Conservation (phyloP, 176 grass and related monocot genomes). For the Urochloa ruziziensis region DNA sequence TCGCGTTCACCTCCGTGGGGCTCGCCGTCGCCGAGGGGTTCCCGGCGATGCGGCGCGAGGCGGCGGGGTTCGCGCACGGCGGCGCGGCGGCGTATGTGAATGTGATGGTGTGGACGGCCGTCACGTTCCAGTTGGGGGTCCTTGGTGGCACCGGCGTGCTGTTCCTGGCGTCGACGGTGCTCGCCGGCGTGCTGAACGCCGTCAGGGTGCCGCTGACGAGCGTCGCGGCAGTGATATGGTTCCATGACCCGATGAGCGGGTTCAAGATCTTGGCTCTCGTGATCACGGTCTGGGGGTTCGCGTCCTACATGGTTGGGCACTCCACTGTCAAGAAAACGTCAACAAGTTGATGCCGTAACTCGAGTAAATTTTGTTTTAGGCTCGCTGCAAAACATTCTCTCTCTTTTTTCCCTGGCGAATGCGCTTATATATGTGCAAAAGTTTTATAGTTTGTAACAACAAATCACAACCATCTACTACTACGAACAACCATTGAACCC, state of each 20-base stretch:
- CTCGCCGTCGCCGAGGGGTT: constrained; percentile 53
- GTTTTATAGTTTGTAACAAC: neutral
- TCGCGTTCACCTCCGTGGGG: constrained; percentile 71
- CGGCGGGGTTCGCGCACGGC: constrained; percentile 44
- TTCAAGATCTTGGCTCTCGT: constrained; percentile 89
- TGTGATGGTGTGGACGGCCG: constrained; percentile 66
- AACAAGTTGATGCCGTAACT: neutral
- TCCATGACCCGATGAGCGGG: constrained; percentile 87
- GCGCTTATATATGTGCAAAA: neutral
- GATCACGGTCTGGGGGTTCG: constrained; percentile 87
- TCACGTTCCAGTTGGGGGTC: constrained; percentile 80
- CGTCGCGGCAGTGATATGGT: constrained; percentile 75
- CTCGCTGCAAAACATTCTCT: neutral
- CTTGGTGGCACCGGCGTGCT: constrained; percentile 74
- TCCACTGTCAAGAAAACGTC: constrained; percentile 22
- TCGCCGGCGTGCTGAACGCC: constrained; percentile 87
- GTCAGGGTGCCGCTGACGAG: constrained; percentile 83
- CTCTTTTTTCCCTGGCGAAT: neutral
- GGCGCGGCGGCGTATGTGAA: constrained; percentile 45
- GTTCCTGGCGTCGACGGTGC: constrained; percentile 83
- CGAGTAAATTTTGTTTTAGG: neutral
- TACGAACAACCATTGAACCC: neutral
- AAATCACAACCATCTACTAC: neutral
- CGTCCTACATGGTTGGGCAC: constrained; percentile 69
- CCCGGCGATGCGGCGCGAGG: constrained; percentile 55